Base-by-base conservation (phyloP, 78 protist species). In the Planoprotostelium fungivorum region DNA sequence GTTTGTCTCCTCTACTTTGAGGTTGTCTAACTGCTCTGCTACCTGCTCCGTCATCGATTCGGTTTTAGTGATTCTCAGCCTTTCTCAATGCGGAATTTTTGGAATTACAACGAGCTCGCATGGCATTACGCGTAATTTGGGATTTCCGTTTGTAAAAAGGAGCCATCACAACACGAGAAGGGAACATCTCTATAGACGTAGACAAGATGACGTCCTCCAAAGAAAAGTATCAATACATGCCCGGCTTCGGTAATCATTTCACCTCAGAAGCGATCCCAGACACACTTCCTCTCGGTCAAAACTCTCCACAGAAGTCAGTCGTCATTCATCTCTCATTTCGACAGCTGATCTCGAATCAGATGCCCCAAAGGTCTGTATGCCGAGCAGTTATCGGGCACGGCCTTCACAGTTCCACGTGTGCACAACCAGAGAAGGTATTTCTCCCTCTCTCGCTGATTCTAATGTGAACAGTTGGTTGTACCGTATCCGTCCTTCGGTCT, bases 371-470 rank as follows among this genome's bases (percentile, higher is more conserved):
- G 95, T 84, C 94, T 98, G n/a, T 97, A 95, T 63, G 99, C 99
- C 0, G 99, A 98, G 88, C 99, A 97, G 91, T 85, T 98, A 83
- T 90, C 92, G 38, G 98, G 98, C 36, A 94, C 98, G 28, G 98
- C 99, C 1, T 98, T 98, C 88, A 98, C 99, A 0, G 94, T 34
- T 36, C 96, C 97, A 28, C 89, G 98, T 38, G 84, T 28, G 28
- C 1, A 0, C 1, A 96, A 97, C 96, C 91, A 86, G 88, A 85
- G 94, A 84, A 93, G 94, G 96, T 94, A 89, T 25, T 35, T 85
- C 37, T 23, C 5, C 16, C 16, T 51, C 73, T 5, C 16, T 51
- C 73, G 73, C 5, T 5, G 5, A 51, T 51, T 51, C 73, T n/a
- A 16, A 38, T 0, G 38, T 1, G 10, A 28, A 84, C 1, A 92